Conservation (phyloP, 139 green algal species). For the Chlamydomonas schloesseri region DNA sequence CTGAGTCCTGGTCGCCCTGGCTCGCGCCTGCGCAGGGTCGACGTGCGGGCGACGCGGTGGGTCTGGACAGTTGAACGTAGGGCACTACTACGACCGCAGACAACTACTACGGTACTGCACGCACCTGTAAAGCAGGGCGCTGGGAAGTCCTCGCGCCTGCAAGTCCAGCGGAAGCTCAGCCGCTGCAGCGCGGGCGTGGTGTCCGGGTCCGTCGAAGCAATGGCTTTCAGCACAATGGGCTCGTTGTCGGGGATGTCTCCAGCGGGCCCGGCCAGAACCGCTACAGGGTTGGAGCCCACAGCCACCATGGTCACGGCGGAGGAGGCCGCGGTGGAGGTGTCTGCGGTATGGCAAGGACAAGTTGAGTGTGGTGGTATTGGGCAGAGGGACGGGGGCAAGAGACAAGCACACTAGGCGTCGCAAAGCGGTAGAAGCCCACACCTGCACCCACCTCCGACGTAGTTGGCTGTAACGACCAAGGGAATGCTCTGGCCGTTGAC, state of each 20-base stretch:
- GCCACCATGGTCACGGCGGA: neutral
- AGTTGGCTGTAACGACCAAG: neutral
- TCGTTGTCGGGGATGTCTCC: neutral
- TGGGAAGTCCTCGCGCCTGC: conserved; percentile 24
- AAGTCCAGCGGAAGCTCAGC: neutral
- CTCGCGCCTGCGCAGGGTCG: neutral
- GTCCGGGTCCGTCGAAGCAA: neutral
- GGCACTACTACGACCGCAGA: neutral
- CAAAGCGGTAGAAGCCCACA: too few relatives aligned
- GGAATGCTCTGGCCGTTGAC: conserved; percentile 4
- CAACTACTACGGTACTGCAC: too few relatives aligned
- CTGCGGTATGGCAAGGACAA: too few relatives aligned
- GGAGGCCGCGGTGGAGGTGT: neutral
- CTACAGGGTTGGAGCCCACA: neutral
- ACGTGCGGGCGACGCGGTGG: too few relatives aligned
- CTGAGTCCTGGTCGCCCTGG: neutral
- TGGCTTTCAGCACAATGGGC: neutral
- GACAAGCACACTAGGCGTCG: too few relatives aligned
- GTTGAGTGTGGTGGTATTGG: too few relatives aligned
- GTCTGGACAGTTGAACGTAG: neutral
- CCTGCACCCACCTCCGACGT: neutral
- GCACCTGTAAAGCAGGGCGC: conserved; percentile 25
- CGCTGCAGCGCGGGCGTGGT: neutral
- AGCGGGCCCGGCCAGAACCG: neutral
- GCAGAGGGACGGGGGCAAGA: too few relatives aligned